phyloP scores from a whole-genome alignment of 2,329 filamentous ascomycete genomes.

The Colletotrichum sp. region DNA sequence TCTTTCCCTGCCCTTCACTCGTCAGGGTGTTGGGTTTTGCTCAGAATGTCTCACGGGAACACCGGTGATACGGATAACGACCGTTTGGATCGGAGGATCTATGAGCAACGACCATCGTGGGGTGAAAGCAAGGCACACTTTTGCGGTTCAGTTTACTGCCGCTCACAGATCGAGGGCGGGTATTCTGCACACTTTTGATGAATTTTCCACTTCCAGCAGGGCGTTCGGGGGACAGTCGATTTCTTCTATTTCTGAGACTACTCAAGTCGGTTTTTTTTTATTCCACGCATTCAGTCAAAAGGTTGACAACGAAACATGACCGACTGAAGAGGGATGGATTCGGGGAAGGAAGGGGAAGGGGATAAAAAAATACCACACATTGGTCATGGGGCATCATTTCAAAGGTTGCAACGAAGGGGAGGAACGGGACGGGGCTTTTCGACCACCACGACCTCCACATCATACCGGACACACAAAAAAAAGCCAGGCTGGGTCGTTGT shows the following conservation, averaged over 20 bases:
- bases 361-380: conserved; percentile 17
- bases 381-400: conserved; percentile 4
- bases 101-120: neutral
- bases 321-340: conserved; percentile 9
- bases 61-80: neutral
- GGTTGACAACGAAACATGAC: conserved; percentile 20
- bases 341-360: neutral
- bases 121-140: neutral
- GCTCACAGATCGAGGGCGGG: conserved; percentile 1
- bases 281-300: conserved; percentile 12
- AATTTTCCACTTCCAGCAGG: conserved; percentile 17
- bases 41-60: neutral
- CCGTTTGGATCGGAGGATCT: conserved; percentile 1
- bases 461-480: neutral
- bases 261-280: neutral
- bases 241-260: neutral
- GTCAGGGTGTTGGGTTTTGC: neutral
- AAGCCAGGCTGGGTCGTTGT: conserved; percentile 15
- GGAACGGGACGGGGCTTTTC: neutral
- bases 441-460: conserved; percentile 2
- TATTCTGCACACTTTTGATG: conserved; percentile 14
- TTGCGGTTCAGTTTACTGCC: neutral
- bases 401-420: conserved; percentile 17
- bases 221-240: conserved; percentile 9
- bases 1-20: neutral